Evolutionary conservation across 2,329 filamentous ascomycete genomes (phyloP).

Genomic region (Aphanocladium album): DNA sequence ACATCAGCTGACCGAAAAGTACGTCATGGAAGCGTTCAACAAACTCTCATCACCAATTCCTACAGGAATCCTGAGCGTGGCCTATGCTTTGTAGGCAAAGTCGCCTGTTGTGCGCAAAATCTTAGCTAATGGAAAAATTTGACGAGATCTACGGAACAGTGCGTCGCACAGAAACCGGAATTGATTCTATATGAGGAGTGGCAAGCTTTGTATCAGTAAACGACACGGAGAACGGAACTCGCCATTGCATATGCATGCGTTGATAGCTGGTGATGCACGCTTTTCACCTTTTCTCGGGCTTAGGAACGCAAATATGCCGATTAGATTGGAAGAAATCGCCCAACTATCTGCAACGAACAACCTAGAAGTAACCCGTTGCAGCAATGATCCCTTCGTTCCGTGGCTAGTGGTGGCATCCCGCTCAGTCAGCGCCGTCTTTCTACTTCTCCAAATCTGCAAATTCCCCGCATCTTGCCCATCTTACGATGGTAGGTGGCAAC

Average conservation of each 20-base stretch:
- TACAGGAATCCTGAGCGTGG: not conserved
- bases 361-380: not conserved
- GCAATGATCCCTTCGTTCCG: not conserved
- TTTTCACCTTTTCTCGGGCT: not conserved
- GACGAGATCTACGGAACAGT: not conserved
- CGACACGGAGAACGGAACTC: not conserved
- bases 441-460: not conserved
- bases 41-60: not conserved
- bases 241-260: not conserved
- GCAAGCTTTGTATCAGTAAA: too few relatives aligned
- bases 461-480: not conserved
- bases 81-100: not conserved
- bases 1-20: not conserved
- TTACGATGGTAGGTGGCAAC: not conserved
- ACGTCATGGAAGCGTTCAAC: not conserved
- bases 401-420: not conserved
- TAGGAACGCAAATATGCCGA: not conserved
- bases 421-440: not conserved
- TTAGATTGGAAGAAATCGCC: not conserved
- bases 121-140: too few relatives aligned
- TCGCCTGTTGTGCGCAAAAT: not conserved
- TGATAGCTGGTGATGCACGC: not conserved
- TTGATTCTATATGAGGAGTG: too few relatives aligned
- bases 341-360: not conserved
- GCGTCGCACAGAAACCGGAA: not conserved